These are phyloP conservation scores for Drechslerella coelobrocha DNA, from an alignment of 2,329 filamentous ascomycete species.

Conservation along the genomic window DNA sequence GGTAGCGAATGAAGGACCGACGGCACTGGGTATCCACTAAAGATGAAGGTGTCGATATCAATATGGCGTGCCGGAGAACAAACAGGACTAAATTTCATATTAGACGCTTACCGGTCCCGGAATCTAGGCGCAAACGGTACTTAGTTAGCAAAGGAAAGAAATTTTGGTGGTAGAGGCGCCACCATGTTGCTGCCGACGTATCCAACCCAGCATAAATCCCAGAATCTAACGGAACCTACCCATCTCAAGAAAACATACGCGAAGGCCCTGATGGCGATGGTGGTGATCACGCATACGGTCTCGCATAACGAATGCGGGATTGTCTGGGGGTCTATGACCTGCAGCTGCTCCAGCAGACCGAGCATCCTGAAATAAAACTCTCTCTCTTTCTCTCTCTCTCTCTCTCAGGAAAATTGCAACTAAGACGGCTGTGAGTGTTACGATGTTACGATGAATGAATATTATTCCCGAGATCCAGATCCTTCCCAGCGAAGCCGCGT, in stretches of 20 bases:
- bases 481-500: neutral
- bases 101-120: constrained; percentile 58
- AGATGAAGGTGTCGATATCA: constrained; percentile 52
- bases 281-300: constrained; percentile 13
- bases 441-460: neutral
- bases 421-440: neutral
- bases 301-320: constrained; percentile 41
- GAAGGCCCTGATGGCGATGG: constrained; percentile 26
- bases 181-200: constrained; percentile 7
- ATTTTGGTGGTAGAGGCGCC: constrained; percentile 56
- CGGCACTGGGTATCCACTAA: constrained; percentile 59
- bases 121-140: constrained; percentile 53
- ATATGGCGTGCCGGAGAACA: neutral
- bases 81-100: too few species aligned
- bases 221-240: constrained; percentile 59
- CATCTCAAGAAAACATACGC: constrained; percentile 68
- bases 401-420: constrained; percentile 4
- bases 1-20: constrained; percentile 70
- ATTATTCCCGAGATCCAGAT: neutral
- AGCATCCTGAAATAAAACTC: constrained; percentile 9
- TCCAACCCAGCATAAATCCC: neutral
- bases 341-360: constrained; percentile 22
- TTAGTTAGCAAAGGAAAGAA: constrained; percentile 50
- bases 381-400: too few species aligned
- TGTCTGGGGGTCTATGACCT: constrained; percentile 37